These are phyloP conservation scores for Elongisporangium senticosum DNA, from an alignment of 352 stramenopile species.

Conservation along the genomic window DNA sequence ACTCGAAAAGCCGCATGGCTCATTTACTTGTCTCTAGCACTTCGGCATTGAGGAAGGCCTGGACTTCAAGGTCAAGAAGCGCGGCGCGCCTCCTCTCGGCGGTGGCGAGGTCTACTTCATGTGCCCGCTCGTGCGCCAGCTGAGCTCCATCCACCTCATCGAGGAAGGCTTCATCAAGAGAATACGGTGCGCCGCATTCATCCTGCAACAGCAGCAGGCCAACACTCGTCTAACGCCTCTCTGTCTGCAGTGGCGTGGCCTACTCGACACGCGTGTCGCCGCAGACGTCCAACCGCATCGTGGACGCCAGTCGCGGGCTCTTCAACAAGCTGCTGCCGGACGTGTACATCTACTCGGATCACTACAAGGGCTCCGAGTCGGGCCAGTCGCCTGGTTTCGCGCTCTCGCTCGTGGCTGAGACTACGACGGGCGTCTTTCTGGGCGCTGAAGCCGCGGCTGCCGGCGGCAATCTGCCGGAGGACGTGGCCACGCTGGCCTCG, in stretches of 20 bases:
- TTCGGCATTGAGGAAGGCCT: constrained; percentile 94
- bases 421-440: constrained; percentile 94
- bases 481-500: constrained; percentile 92
- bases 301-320: constrained; percentile 93
- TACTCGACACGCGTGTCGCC: constrained; percentile 97
- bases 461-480: constrained; percentile 91
- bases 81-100: constrained; percentile 83
- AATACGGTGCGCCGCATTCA: constrained; percentile 63
- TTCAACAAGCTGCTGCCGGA: constrained; percentile 98
- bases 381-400: constrained; percentile 90
- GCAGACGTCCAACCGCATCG: constrained; percentile 96
- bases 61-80: constrained; percentile 87
- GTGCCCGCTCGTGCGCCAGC: constrained; percentile 93
- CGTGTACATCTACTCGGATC: constrained; percentile 99
- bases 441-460: constrained; percentile 89
- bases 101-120: constrained; percentile 89
- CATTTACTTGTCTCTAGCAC: constrained; percentile 20
- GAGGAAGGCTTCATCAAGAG: constrained; percentile 98
- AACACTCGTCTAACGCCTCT: constrained; percentile 1
- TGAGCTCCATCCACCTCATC: constrained; percentile 92
- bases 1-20: neutral
- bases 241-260: constrained; percentile 76
- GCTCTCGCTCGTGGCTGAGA: constrained; percentile 95
- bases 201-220: neutral
- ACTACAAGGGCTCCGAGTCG: constrained; percentile 91